phyloP scores from a whole-genome alignment of 257 asterid species.

The Craterostigma plantagineum region DNA sequence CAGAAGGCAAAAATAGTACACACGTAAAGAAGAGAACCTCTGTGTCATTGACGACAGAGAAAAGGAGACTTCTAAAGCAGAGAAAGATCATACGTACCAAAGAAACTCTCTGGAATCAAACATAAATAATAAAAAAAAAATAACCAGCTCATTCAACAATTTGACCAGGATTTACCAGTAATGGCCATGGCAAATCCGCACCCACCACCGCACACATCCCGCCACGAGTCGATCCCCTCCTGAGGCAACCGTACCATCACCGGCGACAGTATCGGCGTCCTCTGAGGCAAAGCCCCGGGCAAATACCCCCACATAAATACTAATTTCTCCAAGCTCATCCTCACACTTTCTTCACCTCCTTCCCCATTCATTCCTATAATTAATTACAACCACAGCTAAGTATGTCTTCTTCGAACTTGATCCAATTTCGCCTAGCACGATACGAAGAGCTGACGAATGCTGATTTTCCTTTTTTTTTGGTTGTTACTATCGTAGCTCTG shows the following conservation, averaged over 20 bases:
- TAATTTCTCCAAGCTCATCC: slow-evolving; percentile 27
- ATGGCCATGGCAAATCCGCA: slow-evolving; percentile 96
- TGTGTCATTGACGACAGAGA: too few species aligned
- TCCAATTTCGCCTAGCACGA: too few species aligned
- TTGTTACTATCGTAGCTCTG: too few species aligned
- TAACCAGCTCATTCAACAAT: neutral
- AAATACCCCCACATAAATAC: slow-evolving; percentile 89
- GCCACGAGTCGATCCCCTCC: slow-evolving; percentile 46
- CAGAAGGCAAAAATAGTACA: too few species aligned
- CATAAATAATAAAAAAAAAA: neutral
- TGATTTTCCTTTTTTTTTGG: too few species aligned
- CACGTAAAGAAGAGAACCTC: too few species aligned
- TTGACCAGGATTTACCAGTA: slow-evolving; percentile 32
- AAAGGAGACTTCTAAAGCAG: neutral
- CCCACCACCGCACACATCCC: slow-evolving; percentile 89
- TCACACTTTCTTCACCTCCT: slow-evolving; percentile 37
- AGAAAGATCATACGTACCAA: neutral
- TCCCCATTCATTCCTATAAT: slow-evolving; percentile 15
- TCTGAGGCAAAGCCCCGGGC: slow-evolving; percentile 92
- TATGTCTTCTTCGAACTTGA: too few species aligned
- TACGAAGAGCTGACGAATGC: too few species aligned
- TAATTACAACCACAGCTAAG: neutral
- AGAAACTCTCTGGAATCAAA: neutral
- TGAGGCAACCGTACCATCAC: slow-evolving; percentile 36
- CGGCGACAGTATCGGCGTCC: slow-evolving; percentile 78